Evolutionary conservation across 176 grass and related monocot genomes (phyloP), one percentile per base, ranked within the genome.

Genomic region (Oryza glumipatula): DNA sequence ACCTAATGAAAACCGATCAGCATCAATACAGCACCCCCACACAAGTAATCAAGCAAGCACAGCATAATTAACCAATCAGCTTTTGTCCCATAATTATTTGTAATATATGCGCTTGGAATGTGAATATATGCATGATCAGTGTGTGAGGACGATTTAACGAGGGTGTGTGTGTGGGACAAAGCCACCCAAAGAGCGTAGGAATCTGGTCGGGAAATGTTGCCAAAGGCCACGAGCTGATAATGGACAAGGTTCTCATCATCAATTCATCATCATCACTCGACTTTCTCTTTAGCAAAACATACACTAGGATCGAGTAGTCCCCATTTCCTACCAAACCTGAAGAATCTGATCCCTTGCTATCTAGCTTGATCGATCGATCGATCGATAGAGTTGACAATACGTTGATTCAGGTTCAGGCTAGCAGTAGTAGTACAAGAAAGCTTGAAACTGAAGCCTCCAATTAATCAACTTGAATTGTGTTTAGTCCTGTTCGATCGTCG

Each of bases 1-100:
- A 90, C 83, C 88, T 78, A 86, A 86, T 86, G 67, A 38, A 73
- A 70, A 74, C 15, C 23, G 30, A 46, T 63, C 19, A 65, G 67
- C 24, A 7, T 56, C 44, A 56, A 65, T 65, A 56, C 43, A 88
- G 28, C 67, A 44, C 68, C 68, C 52, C 19, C 17, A 79, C 54
- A 58, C 17, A 56, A 56, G 2, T 60, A 60, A 22, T 60, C 56
- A 15, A 60, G 56, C 56, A n/a, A n/a, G 3, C 19, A 21, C 6
- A n/a, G 16, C 16, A 58, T 58, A 58, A 58, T 58, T 58, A 45
- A 70, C 51, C n/a, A 19, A 26, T 44, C 43, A 10, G 8, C 19
- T 80, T 52, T 61, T 28, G 54, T 3, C 58, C 19, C 21, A 3
- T 28, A 47, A 16, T 28, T 12, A 21, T 17, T 45, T 8, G 26